These are phyloP conservation scores for Dioszegia crocea DNA, from an alignment of 768 basidiomycete species.

Conservation along the genomic window DNA sequence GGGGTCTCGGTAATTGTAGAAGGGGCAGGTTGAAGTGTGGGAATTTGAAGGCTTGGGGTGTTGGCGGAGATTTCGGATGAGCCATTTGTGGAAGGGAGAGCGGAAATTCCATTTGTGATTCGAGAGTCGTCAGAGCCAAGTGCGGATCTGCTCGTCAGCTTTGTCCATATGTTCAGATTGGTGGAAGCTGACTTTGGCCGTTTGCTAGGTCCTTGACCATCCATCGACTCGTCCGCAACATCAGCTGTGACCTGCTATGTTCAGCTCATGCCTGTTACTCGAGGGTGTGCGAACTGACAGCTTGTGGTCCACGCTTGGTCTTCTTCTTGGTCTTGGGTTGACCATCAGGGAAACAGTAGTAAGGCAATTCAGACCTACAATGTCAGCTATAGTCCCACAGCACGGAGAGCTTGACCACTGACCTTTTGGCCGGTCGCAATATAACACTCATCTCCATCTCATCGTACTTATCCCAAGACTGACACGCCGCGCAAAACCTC, in stretches of 20 bases:
- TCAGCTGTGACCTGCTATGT: constrained; percentile 17
- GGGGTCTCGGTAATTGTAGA: not conserved
- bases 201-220: constrained; percentile 39
- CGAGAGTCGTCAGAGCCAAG: constrained; percentile 9
- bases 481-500: constrained; percentile 89
- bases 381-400: not conserved
- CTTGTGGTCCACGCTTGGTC: constrained; percentile 33
- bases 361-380: constrained; percentile 35
- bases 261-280: not conserved
- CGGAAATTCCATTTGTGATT: not conserved
- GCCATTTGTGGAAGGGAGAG: not conserved
- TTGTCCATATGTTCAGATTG: not conserved
- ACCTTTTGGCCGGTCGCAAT: constrained; percentile 90
- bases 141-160: constrained; percentile 9
- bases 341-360: constrained; percentile 43
- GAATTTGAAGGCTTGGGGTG: not conserved
- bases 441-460: constrained; percentile 88
- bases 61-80: constrained; percentile 2
- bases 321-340: constrained; percentile 44
- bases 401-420: constrained; percentile 16
- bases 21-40: constrained; percentile 5
- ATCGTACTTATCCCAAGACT: constrained; percentile 92
- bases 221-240: constrained; percentile 22
- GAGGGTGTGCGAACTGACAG: constrained; percentile 16
- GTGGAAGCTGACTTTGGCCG: constrained; percentile 30